Base-by-base conservation (phyloP, 176 grass and related monocot species). In the Stipa capillata region DNA sequence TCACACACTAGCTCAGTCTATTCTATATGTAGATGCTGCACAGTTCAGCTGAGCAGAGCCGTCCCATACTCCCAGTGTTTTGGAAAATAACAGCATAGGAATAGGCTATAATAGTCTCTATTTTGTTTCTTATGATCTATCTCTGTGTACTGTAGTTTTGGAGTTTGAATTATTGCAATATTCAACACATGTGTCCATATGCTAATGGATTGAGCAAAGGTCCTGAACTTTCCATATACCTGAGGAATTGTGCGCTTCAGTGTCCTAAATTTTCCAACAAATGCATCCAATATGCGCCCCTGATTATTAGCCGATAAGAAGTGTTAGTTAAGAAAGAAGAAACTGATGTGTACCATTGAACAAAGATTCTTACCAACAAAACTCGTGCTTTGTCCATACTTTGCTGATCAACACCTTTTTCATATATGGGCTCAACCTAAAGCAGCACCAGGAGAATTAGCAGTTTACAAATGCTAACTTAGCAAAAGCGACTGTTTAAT, bases 351-450 rank as follows among this genome's bases (percentile, higher is more conserved):
- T 65, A 66, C 48, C 43, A 40, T 73, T 53, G 21, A 65, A 74
- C 17, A 79, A 77, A 28, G 13, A 16, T 61, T 86, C 69, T 72
- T 89, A 95, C 96, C 96, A 99, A 89, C 60, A 99, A 81, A 89
- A 95, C 75, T 7, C 96, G 86, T 51, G 96, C 96, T 95, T 95
- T 88, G 40, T 99, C 92, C 96, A 99, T 99, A 60, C 92, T 95
- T 85, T 85, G 87, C 72, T 91, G 92, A 63, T 99, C 92, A 61
- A 95, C 79, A 73, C 96, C 96, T 79, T 99, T 99, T 69, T 99
- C 92, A 88, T 95, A 99, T 84, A 99, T 99, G 48, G 96, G 96
- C 84, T 99, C 96, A 45, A 99, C 96, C 96, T 99, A 51, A 53
- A 76, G 73, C 16, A n/a, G 25, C 47, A 87, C 55, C 57, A 88